These are phyloP conservation scores for Beta vulgaris DNA, from an alignment of 148 eudicot species.

Conservation along the genomic window DNA sequence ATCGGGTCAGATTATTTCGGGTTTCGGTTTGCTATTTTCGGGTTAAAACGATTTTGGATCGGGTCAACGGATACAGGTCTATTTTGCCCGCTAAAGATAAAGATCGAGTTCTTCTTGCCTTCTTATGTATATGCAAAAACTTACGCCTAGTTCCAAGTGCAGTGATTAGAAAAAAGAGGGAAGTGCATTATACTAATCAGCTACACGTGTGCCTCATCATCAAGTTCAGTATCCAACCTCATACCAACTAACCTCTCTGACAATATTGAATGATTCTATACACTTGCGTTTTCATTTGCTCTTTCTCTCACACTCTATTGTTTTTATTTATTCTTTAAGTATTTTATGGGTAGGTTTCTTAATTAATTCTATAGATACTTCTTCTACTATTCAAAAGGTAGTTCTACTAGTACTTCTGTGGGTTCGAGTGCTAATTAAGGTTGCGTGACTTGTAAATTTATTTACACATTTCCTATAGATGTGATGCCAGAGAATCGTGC, in stretches of 20 bases:
- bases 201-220: slow-evolving; percentile 40
- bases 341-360: background rate
- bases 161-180: background rate
- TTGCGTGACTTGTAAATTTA: slow-evolving; percentile 25
- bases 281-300: background rate
- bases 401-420: too few relatives aligned
- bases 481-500: slow-evolving; percentile 8
- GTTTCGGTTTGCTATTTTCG: too few relatives aligned
- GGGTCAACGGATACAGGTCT: too few relatives aligned
- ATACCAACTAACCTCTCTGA: slow-evolving; percentile 28
- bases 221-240: slow-evolving; percentile 27
- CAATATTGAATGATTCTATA: slow-evolving; percentile 15
- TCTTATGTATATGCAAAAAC: background rate
- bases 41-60: too few relatives aligned
- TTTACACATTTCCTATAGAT: too few relatives aligned
- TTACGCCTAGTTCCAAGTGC: background rate
- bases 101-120: background rate
- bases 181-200: slow-evolving; percentile 22
- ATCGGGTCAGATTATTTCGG: too few relatives aligned
- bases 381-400: background rate
- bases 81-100: too few relatives aligned
- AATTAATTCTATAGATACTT: background rate
- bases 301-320: background rate
- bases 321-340: background rate
- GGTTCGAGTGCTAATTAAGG: slow-evolving; percentile 20